A percentile compares a stretch with the other conserved stretches of the same genome.
phyloP scores from a whole-genome alignment of 805 yeast genomes.

The Wickerhamomyces chaumierensis region DNA sequence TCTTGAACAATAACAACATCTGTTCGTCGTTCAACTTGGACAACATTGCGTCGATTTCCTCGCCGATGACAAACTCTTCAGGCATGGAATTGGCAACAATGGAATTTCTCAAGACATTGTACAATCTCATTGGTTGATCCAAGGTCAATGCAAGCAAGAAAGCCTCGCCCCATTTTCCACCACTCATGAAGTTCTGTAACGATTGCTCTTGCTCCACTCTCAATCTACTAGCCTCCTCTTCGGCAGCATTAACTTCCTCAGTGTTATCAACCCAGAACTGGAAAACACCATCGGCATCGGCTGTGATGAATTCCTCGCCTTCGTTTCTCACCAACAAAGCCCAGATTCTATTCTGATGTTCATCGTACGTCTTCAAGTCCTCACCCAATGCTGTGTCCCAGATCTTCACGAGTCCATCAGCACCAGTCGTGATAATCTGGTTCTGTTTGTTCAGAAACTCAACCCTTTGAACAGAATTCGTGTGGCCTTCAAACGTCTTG shows the following conservation, averaged over 20 bases:
- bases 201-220: conserved; percentile 84
- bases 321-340: conserved; percentile 58
- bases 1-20: conserved; percentile 48
- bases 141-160: conserved; percentile 74
- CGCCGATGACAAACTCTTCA: conserved; percentile 25
- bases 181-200: conserved; percentile 58
- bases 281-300: conserved; percentile 92
- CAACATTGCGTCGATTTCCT: conserved; percentile 55
- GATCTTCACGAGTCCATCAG: conserved; percentile 86
- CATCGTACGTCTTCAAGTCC: conserved; percentile 75
- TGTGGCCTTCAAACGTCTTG: conserved; percentile 87
- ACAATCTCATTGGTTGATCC: conserved; percentile 83
- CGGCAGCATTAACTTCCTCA: conserved; percentile 49
- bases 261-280: conserved; percentile 86
- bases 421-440: conserved; percentile 69
- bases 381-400: conserved; percentile 82
- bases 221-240: conserved; percentile 36
- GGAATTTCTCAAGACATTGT: conserved; percentile 60
- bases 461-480: conserved; percentile 83
- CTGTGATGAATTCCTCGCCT: conserved; percentile 64
- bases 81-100: conserved; percentile 25
- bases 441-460: conserved; percentile 54
- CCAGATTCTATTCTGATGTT: conserved; percentile 94
- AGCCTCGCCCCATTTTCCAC: conserved; percentile 81
- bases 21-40: conserved; percentile 47